Percentiles rank a stretch among this genome's conserved stretches.
These are phyloP conservation scores for Corynascus novoguineensis DNA, from an alignment of 495 filamentous ascomycete genomes.

Conservation along the genomic window DNA sequence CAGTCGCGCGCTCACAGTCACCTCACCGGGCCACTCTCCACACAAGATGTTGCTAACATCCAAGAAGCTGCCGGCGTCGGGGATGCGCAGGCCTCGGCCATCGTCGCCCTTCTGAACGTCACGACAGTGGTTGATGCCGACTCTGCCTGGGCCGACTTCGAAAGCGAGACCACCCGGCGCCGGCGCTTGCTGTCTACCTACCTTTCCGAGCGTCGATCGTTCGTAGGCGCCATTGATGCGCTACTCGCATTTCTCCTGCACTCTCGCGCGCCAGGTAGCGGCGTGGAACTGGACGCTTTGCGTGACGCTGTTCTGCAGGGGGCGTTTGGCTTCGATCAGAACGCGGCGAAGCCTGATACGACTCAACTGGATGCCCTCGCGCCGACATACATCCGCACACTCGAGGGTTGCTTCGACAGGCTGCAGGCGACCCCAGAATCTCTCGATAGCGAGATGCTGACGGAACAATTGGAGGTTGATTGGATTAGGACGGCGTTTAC, in stretches of 20 bases:
- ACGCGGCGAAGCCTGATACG: constrained; percentile 7
- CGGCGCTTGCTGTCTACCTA: constrained; percentile 61
- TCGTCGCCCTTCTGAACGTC: constrained; percentile 41
- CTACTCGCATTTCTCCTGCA: constrained; percentile 42
- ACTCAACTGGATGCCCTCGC: constrained; percentile 33
- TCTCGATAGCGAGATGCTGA: constrained; percentile 27
- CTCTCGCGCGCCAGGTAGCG: constrained; percentile 18
- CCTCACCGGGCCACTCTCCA: constrained; percentile 59
- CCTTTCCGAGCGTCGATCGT: constrained; percentile 59
- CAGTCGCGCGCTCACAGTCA: constrained; percentile 63
- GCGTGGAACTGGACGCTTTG: constrained; percentile 26
- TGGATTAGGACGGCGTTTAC: constrained; percentile 60
- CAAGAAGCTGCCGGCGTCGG: constrained; percentile 59
- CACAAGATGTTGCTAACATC: constrained; percentile 61
- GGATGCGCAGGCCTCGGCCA: constrained; percentile 45
- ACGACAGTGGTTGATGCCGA: constrained; percentile 41
- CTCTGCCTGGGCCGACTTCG: constrained; percentile 50
- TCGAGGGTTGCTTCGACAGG: constrained; percentile 33
- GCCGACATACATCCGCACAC: constrained; percentile 35
- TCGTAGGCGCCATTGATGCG: constrained; percentile 46
- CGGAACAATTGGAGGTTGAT: constrained; percentile 50
- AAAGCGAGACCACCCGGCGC: constrained; percentile 51
- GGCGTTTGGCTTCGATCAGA: constrained; percentile 24
- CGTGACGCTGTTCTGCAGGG: constrained; percentile 21
- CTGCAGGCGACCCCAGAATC: constrained; percentile 25